Base-by-base conservation (phyloP, 192 early-diverging fungal species). In the Helicostylum pulchrum region DNA sequence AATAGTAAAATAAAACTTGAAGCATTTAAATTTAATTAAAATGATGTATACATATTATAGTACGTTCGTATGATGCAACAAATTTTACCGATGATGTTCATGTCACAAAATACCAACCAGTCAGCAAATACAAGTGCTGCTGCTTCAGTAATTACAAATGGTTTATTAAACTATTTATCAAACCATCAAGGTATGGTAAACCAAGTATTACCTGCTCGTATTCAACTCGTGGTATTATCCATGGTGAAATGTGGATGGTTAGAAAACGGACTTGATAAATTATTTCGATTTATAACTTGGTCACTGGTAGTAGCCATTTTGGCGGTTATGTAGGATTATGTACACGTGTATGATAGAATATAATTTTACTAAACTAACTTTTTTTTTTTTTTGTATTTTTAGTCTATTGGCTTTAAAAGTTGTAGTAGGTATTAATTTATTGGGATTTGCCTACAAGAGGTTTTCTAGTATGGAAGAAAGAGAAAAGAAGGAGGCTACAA, bases 401-500 rank as follows among this genome's bases (percentile, higher is more conserved):
- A 83, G 82, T 10, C 67, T 85, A 5, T 80, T 91, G 34, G 72
- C 76, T 44, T 47, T 88, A n/a, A 95, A 95, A 73, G 75, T 95
- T 17, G 52, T 88, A 15, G 84, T 93, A 64, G 92, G 90, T 4
- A 86, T 82, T 59, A 85, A 83, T n/a, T 72, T 95, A 59, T 83
- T 91, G 44, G 83, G 82, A 31, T 85, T 84, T 81, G 86, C 92
- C 3, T 81, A 88, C 71, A 70, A 77, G 20, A 77, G 87, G 30
- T 87, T 87, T 70, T 71, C 76, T 36, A 82, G 61, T 8, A 86
- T 87, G 76, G 78, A 85, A 49, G 76, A 75, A n/a, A 77, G 80
- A 19, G 75, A 79, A 17, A 70, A 66, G 3, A 23, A 61, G 14
- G 84, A 76, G 46, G 31, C 60, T 17, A 71, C 74, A 46, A 66